Evolutionary conservation across 192 early-diverging fungal species (phyloP).

Genomic region (Gigaspora rosea): DNA sequence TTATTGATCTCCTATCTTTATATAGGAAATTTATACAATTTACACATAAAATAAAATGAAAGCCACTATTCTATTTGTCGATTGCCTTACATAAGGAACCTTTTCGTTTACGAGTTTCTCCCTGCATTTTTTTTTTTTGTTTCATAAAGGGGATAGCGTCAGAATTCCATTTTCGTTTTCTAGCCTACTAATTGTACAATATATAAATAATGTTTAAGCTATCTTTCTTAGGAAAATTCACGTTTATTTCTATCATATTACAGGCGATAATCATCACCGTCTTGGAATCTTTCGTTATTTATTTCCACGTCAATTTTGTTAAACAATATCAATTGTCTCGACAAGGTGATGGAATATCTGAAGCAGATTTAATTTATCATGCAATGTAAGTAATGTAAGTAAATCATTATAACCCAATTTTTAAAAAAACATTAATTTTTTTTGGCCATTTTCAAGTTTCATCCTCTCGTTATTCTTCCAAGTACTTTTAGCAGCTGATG

Average conservation of each 20-base stretch:
- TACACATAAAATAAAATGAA: no score
- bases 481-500: neutral
- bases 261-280: conserved; percentile 5
- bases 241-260: neutral
- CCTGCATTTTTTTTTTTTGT: no score
- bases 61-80: no score
- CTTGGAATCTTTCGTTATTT: conserved; percentile 24
- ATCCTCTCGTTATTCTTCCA: conserved; percentile 14
- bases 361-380: conserved; percentile 33
- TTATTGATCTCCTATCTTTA: no score
- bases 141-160: no score
- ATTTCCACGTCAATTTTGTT: conserved; percentile 24
- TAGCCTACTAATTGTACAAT: no score
- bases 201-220: neutral
- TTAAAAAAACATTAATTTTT: neutral
- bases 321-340: neutral
- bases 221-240: conserved; percentile 1
- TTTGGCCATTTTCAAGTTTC: conserved; percentile 5
- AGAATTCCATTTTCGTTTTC: no score
- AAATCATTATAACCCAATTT: neutral
- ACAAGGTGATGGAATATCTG: conserved; percentile 22
- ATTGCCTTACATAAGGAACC: no score
- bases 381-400: conserved; percentile 32
- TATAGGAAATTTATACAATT: no score
- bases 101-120: no score